Evolutionary conservation across 1,284 basidiomycete genomes (phyloP).

Genomic region (Cutaneotrichosporon cavernicola): DNA sequence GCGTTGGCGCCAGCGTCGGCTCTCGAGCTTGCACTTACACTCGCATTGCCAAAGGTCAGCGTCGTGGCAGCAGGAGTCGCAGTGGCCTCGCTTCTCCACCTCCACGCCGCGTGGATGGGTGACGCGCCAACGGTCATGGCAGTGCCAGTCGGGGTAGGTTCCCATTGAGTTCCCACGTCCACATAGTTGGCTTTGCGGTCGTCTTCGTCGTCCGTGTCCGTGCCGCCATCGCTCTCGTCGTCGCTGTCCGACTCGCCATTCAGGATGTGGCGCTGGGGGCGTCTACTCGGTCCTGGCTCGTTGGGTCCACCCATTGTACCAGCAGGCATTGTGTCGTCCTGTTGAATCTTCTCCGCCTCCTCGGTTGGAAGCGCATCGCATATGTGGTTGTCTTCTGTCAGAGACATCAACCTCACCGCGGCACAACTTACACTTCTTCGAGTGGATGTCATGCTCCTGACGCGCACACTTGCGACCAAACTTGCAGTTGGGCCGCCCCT

Average conservation of each 20-base stretch:
- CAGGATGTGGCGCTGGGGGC: background rate
- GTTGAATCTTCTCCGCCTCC: conserved; percentile 21
- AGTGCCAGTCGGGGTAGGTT: background rate
- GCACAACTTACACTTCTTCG: conserved; percentile 27
- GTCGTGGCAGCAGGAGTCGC: background rate
- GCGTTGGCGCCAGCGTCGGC: background rate
- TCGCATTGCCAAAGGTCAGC: too few relatives aligned
- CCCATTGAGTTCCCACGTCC: conserved; percentile 1
- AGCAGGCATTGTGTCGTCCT: conserved; percentile 24
- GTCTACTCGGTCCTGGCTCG: background rate
- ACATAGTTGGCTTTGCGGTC: conserved; percentile 2
- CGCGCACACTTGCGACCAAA: conserved; percentile 24
- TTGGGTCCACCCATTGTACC: background rate
- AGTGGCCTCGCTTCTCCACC: background rate
- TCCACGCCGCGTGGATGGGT: background rate
- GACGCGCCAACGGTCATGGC: background rate
- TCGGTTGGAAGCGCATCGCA: conserved; percentile 23
- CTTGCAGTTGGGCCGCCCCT: conserved; percentile 29
- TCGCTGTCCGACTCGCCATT: conserved; percentile 6
- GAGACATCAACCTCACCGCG: background rate
- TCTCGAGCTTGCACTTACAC: background rate
- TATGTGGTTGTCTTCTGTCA: conserved; percentile 30
- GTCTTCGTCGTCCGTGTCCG: conserved; percentile 10
- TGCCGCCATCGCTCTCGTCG: conserved; percentile 15
- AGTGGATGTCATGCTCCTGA: conserved; percentile 24